Evolutionary conservation across 345 rosid genomes (phyloP).

Genomic region (Barbarea vulgaris): DNA sequence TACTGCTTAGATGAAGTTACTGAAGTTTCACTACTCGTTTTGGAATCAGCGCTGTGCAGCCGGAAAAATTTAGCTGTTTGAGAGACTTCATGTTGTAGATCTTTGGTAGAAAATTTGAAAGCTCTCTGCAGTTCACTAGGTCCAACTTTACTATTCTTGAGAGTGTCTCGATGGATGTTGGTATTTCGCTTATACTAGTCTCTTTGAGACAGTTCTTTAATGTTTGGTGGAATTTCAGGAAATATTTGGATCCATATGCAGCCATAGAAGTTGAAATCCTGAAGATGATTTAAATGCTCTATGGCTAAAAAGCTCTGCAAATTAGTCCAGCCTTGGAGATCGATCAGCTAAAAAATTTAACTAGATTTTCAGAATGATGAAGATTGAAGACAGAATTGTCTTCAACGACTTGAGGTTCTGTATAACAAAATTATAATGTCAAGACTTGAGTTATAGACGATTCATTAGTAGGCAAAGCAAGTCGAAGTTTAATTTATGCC

Average conservation of each 20-base stretch:
- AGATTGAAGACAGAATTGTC: conserved; percentile 21
- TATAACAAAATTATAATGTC: not conserved
- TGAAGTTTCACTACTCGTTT: not conserved
- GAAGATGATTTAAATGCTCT: not conserved
- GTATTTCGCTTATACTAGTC: not conserved
- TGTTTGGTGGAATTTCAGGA: conserved; percentile 16
- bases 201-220: conserved; percentile 24
- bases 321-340: conserved; percentile 10
- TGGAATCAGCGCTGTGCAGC: not conserved
- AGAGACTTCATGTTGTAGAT: conserved; percentile 22
- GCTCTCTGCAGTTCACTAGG: conserved; percentile 6
- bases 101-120: not conserved
- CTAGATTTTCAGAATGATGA: conserved; percentile 1
- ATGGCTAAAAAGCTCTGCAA: not conserved
- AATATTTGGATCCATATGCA: not conserved
- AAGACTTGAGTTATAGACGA: not conserved
- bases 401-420: conserved; percentile 10
- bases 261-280: not conserved
- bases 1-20: conserved; percentile 8
- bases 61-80: not conserved
- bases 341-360: not conserved
- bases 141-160: conserved; percentile 18
- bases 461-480: not conserved
- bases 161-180: not conserved
- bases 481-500: conserved; percentile 21